Evolutionary conservation across 768 basidiomycete species (phyloP), one percentile per base, ranked within the genome.

Genomic region (Mycena rebaudengoi): DNA sequence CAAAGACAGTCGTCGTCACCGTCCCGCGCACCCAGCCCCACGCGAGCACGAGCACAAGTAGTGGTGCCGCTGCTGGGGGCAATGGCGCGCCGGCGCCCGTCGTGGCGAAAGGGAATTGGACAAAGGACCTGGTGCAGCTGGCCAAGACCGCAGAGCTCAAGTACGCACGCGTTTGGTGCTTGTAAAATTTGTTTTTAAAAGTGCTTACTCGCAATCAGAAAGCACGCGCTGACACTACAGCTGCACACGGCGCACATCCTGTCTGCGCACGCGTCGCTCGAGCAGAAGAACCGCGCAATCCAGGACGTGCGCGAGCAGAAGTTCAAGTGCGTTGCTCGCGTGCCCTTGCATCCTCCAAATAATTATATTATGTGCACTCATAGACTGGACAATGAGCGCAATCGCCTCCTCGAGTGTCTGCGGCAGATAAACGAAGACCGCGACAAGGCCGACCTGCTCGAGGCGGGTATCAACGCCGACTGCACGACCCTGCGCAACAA

Each of bases 121-220:
- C 91, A 26, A 91, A 90, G 69, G 91, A 93, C 75, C 83, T 95
- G 41, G 90, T 95, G 30, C 91, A 94, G 53, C 83, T 95, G 12
- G 93, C 93, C 7, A 94, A 92, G 79, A 92, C 91, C 1, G 93
- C 93, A 10, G 93, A 95, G 73, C 83, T 95, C 71, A 95, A 95
- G 93, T 95, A 74, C 69, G 91, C 85, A 23, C 37, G 48, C 41
- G 51, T 35, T 25, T 41, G 16, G 8, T 55, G 12, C 29, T 33
- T 10, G 18, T 21, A 30, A 23, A 28, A 32, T 25, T 35, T 39
- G n/a, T 16, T 23, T 37, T 41, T 39, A 54, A 25, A 35, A 23
- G 32, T n/a, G 41, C 20, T 43, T 43, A 25, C 55, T 50, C 18
- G 28, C 58, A n/a, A n/a, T n/a, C n/a, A 61, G 60, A 25, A 52